These are phyloP conservation scores for Globisporangium takayamanum DNA, from an alignment of 352 stramenopile species.

Conservation along the genomic window DNA sequence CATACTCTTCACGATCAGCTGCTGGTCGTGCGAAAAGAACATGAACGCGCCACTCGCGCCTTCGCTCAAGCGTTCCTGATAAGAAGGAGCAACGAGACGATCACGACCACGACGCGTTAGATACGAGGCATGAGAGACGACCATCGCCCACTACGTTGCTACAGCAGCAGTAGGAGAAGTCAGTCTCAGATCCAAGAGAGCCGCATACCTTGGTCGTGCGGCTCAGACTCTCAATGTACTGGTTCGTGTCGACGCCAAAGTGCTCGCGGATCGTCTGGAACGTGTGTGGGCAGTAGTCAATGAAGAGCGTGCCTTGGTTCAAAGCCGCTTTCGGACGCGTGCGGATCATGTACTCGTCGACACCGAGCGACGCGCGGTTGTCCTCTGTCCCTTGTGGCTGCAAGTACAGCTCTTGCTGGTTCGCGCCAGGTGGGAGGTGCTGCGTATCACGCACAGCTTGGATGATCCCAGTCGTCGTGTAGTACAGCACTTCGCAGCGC, in stretches of 20 bases:
- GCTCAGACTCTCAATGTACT: constrained; percentile 81
- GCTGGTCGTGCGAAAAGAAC: constrained; percentile 87
- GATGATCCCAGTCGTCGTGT: constrained; percentile 85
- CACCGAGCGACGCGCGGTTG: constrained; percentile 63
- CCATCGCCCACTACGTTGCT: too few species aligned
- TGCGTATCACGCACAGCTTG: constrained; percentile 74
- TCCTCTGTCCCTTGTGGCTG: constrained; percentile 74
- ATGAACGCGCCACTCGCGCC: constrained; percentile 84
- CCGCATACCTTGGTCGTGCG: constrained; percentile 58
- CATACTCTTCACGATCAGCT: constrained; percentile 89
- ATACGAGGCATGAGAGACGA: too few species aligned
- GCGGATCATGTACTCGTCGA: constrained; percentile 85
- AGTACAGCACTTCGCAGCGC: constrained; percentile 83
- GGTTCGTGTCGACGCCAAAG: constrained; percentile 75
- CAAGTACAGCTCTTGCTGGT: constrained; percentile 74
- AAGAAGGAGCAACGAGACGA: background rate
- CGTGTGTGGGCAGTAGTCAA: constrained; percentile 80
- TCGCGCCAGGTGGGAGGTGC: constrained; percentile 53
- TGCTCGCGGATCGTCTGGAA: constrained; percentile 85
- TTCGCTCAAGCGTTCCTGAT: constrained; percentile 71
- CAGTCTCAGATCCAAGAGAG: too few species aligned
- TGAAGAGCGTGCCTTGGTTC: constrained; percentile 79
- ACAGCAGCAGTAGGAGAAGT: too few species aligned
- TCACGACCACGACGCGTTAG: background rate
- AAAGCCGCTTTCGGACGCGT: constrained; percentile 63